Evolutionary conservation across 2,329 filamentous ascomycete species (phyloP).

Genomic region (Dactylellina cionopaga): DNA sequence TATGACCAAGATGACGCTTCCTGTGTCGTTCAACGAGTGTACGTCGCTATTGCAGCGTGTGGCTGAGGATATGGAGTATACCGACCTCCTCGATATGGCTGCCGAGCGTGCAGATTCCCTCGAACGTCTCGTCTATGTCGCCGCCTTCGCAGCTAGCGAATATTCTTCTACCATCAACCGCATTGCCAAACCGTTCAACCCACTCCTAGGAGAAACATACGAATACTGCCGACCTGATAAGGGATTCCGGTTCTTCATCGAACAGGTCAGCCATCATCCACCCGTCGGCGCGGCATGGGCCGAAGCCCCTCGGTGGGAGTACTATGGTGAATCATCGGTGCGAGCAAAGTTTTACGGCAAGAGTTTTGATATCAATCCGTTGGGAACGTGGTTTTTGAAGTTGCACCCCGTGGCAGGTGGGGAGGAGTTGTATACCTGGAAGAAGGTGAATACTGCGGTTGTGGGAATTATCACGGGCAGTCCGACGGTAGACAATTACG

Average conservation of each 20-base stretch:
- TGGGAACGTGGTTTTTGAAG: constrained; percentile 95
- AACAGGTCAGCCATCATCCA: constrained; percentile 97
- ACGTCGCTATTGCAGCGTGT: constrained; percentile 94
- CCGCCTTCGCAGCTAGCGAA: constrained; percentile 93
- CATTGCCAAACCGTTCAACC: constrained; percentile 98
- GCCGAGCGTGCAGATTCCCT: constrained; percentile 86
- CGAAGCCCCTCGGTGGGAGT: constrained; percentile 93
- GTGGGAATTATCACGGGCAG: constrained; percentile 97
- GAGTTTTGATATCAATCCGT: constrained; percentile 94
- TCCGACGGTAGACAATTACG: constrained; percentile 97
- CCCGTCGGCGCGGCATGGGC: constrained; percentile 93
- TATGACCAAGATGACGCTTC: constrained; percentile 99
- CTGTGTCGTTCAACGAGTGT: constrained; percentile 98
- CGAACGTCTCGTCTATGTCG: constrained; percentile 92
- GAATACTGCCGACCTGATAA: constrained; percentile 96
- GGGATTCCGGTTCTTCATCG: constrained; percentile 97
- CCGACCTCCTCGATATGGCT: constrained; percentile 87
- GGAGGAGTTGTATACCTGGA: constrained; percentile 95
- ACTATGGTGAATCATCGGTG: constrained; percentile 94
- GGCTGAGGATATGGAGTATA: constrained; percentile 98
- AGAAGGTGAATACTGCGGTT: constrained; percentile 97
- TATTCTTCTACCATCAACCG: constrained; percentile 97
- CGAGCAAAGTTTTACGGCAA: constrained; percentile 98
- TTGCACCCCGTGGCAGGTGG: constrained; percentile 79
- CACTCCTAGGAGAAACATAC: constrained; percentile 92